Conservation (phyloP, 1,284 basidiomycete genomes). For the Puccinia sorghi region DNA sequence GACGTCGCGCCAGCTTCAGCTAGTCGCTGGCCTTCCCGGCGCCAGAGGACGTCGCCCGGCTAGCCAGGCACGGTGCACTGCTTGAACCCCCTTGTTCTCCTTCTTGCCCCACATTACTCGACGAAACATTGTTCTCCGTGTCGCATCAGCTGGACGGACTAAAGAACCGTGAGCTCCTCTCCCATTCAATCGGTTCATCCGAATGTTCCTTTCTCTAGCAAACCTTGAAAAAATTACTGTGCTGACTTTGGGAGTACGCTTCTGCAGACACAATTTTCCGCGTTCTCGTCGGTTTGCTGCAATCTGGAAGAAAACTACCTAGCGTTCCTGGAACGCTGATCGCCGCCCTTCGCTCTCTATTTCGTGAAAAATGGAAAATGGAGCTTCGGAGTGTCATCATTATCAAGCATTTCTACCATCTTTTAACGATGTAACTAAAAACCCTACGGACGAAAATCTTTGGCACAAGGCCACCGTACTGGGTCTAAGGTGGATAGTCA, state of each 20-base stretch:
- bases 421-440: slow-evolving; percentile 16
- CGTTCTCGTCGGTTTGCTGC: background rate
- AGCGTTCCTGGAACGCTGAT: background rate
- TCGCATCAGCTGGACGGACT: background rate
- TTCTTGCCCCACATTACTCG: background rate
- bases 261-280: background rate
- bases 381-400: background rate
- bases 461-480: slow-evolving; percentile 25
- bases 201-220: background rate
- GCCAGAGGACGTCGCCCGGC: background rate
- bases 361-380: slow-evolving; percentile 1
- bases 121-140: background rate
- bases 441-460: slow-evolving; percentile 4
- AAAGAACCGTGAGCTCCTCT: background rate
- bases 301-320: background rate
- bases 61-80: background rate
- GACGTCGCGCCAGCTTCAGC: no score
- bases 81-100: background rate
- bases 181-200: background rate
- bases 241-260: background rate
- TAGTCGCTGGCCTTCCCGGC: no score
- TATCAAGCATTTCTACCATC: slow-evolving; percentile 28
- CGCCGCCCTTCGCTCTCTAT: background rate
- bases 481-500: slow-evolving; percentile 38
- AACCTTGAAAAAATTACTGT: no score